Base-by-base conservation (phyloP, 2,329 filamentous ascomycete genomes). In the Aspergillus sp. region DNA sequence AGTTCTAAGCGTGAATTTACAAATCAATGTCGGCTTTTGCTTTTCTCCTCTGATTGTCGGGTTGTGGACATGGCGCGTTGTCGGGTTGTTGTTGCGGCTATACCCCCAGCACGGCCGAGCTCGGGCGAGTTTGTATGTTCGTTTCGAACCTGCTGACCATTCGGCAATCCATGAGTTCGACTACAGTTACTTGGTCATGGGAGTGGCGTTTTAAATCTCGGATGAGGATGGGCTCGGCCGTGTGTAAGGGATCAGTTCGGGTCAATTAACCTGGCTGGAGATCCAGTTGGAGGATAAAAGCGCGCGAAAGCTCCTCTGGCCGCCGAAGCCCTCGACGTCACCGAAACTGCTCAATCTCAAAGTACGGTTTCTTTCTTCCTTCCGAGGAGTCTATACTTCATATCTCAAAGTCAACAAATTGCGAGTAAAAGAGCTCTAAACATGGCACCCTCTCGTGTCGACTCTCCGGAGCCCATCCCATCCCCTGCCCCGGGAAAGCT, bases 401-500 rank as follows among this genome's bases (percentile, higher is more conserved):
- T 27, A 27, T 27, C 25, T 27, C 2, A 27, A 27, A 27, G 25
- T 27, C 25, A 27, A 8, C 25, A 27, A 8, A 8, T 17, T 7
- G 19, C 11, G 5, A n/a, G 3, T 17, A 13, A 11, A 11, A 10
- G 15, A 27, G 25, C 8, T 17, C 23, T 32, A 11, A 36, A 13
- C 27, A 55, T 55, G 53, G 53, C 53, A 8, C 53, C 53, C 39
- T 47, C 53, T 0, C 53, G 53, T 44, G 44, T 55, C 27, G 53
- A 44, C 8, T 8, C 17, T 25, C 53, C 53, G 8, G 39, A 55
- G 25, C 25, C 27, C 11, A 47, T 39, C 7, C 5, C 53, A 8
- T 50, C 25, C 47, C n/a, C 30, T 36, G 15, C 39, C 17, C 27
- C 53, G 11, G 19, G 17, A 6, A 55, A 55, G 17, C 53, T 55